Evolutionary conservation across 768 basidiomycete genomes (phyloP).

Genomic region (Megacollybia marginata): DNA sequence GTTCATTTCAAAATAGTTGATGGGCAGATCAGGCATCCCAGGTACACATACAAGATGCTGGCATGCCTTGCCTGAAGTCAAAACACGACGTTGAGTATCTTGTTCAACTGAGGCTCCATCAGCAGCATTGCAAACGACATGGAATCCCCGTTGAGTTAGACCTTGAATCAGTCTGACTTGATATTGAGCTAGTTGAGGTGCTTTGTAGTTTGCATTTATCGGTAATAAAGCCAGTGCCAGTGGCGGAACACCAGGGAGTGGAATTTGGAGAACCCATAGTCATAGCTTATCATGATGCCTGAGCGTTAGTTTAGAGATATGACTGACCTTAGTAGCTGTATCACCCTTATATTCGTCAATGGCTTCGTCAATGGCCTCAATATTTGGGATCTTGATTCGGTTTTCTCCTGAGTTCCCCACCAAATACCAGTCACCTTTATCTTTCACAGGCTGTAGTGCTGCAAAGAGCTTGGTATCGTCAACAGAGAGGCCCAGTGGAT

Average conservation of each 20-base stretch:
- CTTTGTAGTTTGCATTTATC: too few species aligned
- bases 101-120: conserved; percentile 30
- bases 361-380: conserved; percentile 8
- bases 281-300: conserved; percentile 14
- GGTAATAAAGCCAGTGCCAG: too few species aligned
- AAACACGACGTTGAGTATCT: conserved; percentile 10
- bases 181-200: too few species aligned
- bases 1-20: conserved; percentile 8
- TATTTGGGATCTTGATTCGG: conserved; percentile 19
- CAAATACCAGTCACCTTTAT: conserved; percentile 11
- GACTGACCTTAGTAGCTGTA: conserved; percentile 16
- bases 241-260: too few species aligned
- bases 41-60: conserved; percentile 1
- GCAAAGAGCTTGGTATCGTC: conserved; percentile 30
- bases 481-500: conserved; percentile 20
- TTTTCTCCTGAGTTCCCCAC: conserved; percentile 16
- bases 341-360: conserved; percentile 5
- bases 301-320: neutral
- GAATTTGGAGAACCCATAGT: conserved; percentile 23
- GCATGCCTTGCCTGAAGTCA: conserved; percentile 2
- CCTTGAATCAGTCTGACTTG: too few species aligned
- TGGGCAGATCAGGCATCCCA: too few species aligned
- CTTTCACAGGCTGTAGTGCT: conserved; percentile 15
- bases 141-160: conserved; percentile 14
- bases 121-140: conserved; percentile 22